A percentile compares a stretch with the other conserved stretches of the same genome.
phyloP scores from a whole-genome alignment of 1,284 basidiomycete genomes.

The Pisolithus thermaeus region DNA sequence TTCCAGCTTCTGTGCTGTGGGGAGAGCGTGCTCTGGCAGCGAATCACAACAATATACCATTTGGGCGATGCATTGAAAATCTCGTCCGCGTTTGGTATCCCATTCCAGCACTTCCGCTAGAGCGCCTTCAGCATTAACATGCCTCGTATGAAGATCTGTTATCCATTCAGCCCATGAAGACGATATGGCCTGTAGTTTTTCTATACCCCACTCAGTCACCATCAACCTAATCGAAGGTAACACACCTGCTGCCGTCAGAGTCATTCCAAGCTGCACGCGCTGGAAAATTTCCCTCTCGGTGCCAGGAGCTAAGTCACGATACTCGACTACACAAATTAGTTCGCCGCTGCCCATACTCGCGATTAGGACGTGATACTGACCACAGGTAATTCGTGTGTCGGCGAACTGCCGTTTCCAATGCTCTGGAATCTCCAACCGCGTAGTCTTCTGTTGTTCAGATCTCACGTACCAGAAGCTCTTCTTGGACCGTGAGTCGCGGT shows the following conservation, averaged over 20 bases:
- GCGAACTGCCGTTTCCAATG: constrained; percentile 44
- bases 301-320: constrained; percentile 40
- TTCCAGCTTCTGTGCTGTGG: constrained; percentile 50
- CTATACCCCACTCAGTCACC: constrained; percentile 27
- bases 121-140: constrained; percentile 46
- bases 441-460: constrained; percentile 36
- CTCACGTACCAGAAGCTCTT: constrained; percentile 56
- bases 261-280: constrained; percentile 69
- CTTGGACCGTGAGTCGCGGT: constrained; percentile 44
- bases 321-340: constrained; percentile 44
- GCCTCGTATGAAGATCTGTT: constrained; percentile 44
- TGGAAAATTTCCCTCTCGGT: constrained; percentile 71
- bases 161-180: constrained; percentile 59
- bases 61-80: constrained; percentile 65
- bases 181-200: constrained; percentile 66
- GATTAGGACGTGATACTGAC: constrained; percentile 32
- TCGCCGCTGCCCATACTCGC: not conserved
- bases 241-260: constrained; percentile 59
- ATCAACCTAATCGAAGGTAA: not conserved
- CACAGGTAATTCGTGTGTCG: constrained; percentile 54
- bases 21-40: constrained; percentile 41
- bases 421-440: constrained; percentile 44
- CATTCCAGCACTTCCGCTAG: constrained; percentile 49
- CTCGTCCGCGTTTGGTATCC: constrained; percentile 58
- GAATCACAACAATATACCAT: constrained; percentile 59